Conservation (phyloP, 1,284 basidiomycete species). For the Cryptococcus deneoformans region DNA sequence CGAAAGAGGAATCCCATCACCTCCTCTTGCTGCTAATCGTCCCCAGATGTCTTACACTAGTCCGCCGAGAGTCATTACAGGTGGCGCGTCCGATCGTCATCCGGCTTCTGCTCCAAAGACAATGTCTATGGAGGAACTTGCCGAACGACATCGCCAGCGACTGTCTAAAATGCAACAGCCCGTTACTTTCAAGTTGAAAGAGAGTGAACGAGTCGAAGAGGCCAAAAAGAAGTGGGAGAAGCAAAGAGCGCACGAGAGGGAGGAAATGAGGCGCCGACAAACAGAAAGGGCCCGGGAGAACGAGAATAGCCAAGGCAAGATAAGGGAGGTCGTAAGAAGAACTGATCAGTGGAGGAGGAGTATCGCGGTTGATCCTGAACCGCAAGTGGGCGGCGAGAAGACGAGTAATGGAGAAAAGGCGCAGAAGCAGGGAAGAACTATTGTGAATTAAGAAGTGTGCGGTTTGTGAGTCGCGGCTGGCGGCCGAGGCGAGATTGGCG, state of each 20-base stretch:
- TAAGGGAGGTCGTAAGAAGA: constrained; percentile 17
- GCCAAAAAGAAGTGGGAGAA: constrained; percentile 19
- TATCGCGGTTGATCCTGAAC: constrained; percentile 7
- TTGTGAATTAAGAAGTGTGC: too few species aligned
- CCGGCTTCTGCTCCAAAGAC: constrained; percentile 6
- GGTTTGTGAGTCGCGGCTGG: neutral
- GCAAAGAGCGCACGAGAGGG: neutral
- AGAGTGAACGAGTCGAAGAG: constrained; percentile 25
- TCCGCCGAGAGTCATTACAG: too few species aligned
- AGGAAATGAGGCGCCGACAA: constrained; percentile 10
- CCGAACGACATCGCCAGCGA: constrained; percentile 36
- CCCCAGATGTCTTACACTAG: too few species aligned
- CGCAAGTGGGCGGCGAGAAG: too few species aligned
- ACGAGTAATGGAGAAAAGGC: too few species aligned
- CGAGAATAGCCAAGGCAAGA: constrained; percentile 14
- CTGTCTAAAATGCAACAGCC: constrained; percentile 1
- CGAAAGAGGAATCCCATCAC: neutral
- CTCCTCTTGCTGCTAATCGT: neutral
- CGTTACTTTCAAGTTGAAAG: constrained; percentile 35
- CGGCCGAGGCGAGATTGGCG: neutral
- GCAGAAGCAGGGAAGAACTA: too few species aligned
- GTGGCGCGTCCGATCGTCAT: too few species aligned
- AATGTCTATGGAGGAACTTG: constrained; percentile 47
- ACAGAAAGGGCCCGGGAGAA: constrained; percentile 14
- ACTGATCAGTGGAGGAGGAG: constrained; percentile 39